phyloP scores from a whole-genome alignment of 768 basidiomycete species.

The Russula olivacea region DNA sequence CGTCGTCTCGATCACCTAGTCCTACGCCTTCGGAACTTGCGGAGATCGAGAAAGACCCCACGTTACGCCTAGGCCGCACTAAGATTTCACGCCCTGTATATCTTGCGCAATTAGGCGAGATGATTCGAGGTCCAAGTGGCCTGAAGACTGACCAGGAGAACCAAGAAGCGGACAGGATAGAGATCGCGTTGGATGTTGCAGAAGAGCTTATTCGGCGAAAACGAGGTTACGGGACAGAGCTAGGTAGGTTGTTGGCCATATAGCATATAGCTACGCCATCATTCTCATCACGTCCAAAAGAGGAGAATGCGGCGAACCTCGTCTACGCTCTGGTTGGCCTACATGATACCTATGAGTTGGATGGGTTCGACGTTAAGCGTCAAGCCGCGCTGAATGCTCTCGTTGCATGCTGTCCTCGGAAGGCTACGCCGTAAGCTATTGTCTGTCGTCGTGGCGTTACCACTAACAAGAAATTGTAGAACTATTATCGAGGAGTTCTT shows the following conservation, averaged over 20 bases:
- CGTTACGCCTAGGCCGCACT: slow-evolving; percentile 60
- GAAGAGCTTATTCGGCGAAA: slow-evolving; percentile 85
- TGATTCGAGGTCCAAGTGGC: slow-evolving; percentile 60
- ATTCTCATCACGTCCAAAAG: slow-evolving; percentile 37
- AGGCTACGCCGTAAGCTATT: slow-evolving; percentile 70
- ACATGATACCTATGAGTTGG: slow-evolving; percentile 81
- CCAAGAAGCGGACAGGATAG: slow-evolving; percentile 67
- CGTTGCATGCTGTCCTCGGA: slow-evolving; percentile 69
- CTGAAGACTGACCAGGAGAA: slow-evolving; percentile 48
- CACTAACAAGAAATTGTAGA: slow-evolving; percentile 36
- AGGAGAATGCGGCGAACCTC: slow-evolving; percentile 85
- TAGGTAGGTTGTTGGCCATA: slow-evolving; percentile 50
- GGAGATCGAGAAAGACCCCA: slow-evolving; percentile 83
- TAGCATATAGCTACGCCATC: background rate
- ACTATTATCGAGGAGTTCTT: slow-evolving; percentile 90
- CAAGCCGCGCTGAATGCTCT: slow-evolving; percentile 76
- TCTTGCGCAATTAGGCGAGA: slow-evolving; percentile 71
- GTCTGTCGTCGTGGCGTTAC: background rate
- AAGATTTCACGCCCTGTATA: slow-evolving; percentile 84
- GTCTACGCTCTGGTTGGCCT: slow-evolving; percentile 65
- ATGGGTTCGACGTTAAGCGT: slow-evolving; percentile 67
- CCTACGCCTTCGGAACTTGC: slow-evolving; percentile 77
- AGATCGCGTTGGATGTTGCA: slow-evolving; percentile 73
- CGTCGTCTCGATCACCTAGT: slow-evolving; percentile 66
- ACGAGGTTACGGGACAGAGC: slow-evolving; percentile 76